These are phyloP conservation scores for Theobroma grandiflorum DNA, from an alignment of 441 rosid genomes.

Conservation along the genomic window DNA sequence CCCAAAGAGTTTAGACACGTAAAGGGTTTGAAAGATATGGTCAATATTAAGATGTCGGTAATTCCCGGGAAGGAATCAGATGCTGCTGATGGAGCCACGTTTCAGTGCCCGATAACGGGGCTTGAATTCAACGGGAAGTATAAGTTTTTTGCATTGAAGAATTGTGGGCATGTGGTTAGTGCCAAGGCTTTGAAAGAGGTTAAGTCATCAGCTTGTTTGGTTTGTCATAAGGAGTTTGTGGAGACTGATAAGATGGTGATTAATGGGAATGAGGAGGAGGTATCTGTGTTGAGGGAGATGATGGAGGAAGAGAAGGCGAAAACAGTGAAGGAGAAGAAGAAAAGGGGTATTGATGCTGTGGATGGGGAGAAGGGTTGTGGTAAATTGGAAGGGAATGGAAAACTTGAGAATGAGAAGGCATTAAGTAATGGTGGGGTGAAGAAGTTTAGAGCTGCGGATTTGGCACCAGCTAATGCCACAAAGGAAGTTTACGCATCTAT, in stretches of 20 bases:
- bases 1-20: constrained; percentile 75
- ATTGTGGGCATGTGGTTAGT: constrained; percentile 93
- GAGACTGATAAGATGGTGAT: constrained; percentile 77
- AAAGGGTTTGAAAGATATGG: constrained; percentile 85
- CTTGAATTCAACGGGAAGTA: constrained; percentile 86
- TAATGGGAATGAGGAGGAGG: constrained; percentile 88
- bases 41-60: constrained; percentile 59
- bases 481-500: constrained; percentile 83
- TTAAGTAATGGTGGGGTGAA: constrained; percentile 51
- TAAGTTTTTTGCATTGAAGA: constrained; percentile 73
- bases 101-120: constrained; percentile 85
- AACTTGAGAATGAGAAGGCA: constrained; percentile 46
- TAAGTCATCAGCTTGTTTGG: constrained; percentile 80
- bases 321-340: constrained; percentile 67
- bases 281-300: constrained; percentile 61
- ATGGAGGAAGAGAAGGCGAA: constrained; percentile 76
- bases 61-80: constrained; percentile 58
- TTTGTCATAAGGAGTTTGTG: constrained; percentile 74
- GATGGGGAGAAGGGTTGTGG: constrained; percentile 48
- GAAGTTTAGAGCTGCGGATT: constrained; percentile 69
- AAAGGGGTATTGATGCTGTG: constrained; percentile 28
- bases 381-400: constrained; percentile 52
- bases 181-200: constrained; percentile 92
- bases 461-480: constrained; percentile 74
- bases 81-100: constrained; percentile 45